These are phyloP conservation scores for Claviceps purpurea DNA, from an alignment of 2,329 filamentous ascomycete genomes.

Conservation along the genomic window DNA sequence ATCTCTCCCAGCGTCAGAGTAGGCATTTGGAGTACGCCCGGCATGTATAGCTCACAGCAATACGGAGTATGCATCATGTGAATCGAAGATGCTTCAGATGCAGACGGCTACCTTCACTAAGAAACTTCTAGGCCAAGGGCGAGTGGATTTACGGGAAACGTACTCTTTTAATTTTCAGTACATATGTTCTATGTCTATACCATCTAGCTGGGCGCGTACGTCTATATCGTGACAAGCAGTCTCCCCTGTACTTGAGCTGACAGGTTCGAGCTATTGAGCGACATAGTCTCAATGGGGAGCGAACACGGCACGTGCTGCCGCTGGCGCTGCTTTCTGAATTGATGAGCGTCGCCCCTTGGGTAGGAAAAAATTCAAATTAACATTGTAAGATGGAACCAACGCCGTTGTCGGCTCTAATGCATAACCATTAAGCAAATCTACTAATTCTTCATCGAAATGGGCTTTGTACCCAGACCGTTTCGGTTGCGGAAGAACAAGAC, in stretches of 20 bases:
- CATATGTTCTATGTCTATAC: background rate
- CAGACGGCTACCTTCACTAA: too few species aligned
- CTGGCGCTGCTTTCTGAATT: background rate
- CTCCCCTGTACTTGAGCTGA: background rate
- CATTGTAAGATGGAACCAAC: constrained; percentile 1
- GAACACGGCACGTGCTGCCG: background rate
- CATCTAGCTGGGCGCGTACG: background rate
- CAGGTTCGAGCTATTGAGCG: background rate
- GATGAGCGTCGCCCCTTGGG: background rate
- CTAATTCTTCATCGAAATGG: constrained; percentile 13
- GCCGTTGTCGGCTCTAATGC: background rate
- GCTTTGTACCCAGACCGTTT: constrained; percentile 63
- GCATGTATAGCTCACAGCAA: too few species aligned
- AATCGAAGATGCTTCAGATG: too few species aligned
- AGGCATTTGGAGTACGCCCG: too few species aligned
- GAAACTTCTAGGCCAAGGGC: too few species aligned
- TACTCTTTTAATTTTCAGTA: background rate
- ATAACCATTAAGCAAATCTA: background rate
- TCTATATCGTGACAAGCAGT: background rate
- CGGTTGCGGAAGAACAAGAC: constrained; percentile 92
- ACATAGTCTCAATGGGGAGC: background rate
- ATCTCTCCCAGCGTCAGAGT: too few species aligned
- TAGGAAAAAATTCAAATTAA: background rate
- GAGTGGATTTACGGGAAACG: too few species aligned
- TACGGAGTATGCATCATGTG: too few species aligned